Conservation (phyloP, 2,329 filamentous ascomycete genomes). For the Paracoccidioides lutzii region DNA sequence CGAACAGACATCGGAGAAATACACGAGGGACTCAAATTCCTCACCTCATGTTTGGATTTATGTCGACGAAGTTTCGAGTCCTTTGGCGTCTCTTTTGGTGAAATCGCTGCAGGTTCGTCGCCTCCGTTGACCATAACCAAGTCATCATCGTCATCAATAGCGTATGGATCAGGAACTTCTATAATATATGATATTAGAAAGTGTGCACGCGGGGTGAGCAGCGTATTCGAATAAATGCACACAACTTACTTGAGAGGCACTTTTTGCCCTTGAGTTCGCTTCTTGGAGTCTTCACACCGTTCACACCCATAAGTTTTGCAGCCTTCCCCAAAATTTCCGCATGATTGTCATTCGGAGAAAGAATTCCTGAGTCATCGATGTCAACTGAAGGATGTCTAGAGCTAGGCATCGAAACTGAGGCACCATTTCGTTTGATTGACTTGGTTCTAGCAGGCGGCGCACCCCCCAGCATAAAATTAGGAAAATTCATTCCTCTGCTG, state of each 20-base stretch:
- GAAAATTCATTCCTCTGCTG: slow-evolving; percentile 45
- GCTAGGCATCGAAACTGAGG: slow-evolving; percentile 39
- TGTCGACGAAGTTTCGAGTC: slow-evolving; percentile 18
- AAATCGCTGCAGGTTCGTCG: slow-evolving; percentile 26
- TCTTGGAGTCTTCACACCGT: slow-evolving; percentile 34
- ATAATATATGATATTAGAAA: background rate
- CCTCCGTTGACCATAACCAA: slow-evolving; percentile 43
- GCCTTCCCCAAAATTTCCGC: slow-evolving; percentile 60
- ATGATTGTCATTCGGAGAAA: slow-evolving; percentile 57
- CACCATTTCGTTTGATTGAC: slow-evolving; percentile 50
- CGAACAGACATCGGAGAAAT: background rate
- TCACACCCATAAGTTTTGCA: slow-evolving; percentile 59
- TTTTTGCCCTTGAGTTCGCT: slow-evolving; percentile 14
- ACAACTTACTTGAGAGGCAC: slow-evolving; percentile 1
- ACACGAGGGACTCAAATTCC: slow-evolving; percentile 1
- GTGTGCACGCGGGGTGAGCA: background rate
- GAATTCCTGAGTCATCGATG: slow-evolving; percentile 47
- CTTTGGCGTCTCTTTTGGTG: slow-evolving; percentile 22
- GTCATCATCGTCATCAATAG: slow-evolving; percentile 53
- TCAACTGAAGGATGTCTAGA: slow-evolving; percentile 60
- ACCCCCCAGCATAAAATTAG: slow-evolving; percentile 53
- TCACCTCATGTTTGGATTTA: slow-evolving; percentile 28
- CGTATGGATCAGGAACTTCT: slow-evolving; percentile 44
- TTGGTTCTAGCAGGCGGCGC: slow-evolving; percentile 48
- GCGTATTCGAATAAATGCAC: background rate